phyloP scores from a whole-genome alignment of 768 basidiomycete species.

The Calocybe gangraenosa region DNA sequence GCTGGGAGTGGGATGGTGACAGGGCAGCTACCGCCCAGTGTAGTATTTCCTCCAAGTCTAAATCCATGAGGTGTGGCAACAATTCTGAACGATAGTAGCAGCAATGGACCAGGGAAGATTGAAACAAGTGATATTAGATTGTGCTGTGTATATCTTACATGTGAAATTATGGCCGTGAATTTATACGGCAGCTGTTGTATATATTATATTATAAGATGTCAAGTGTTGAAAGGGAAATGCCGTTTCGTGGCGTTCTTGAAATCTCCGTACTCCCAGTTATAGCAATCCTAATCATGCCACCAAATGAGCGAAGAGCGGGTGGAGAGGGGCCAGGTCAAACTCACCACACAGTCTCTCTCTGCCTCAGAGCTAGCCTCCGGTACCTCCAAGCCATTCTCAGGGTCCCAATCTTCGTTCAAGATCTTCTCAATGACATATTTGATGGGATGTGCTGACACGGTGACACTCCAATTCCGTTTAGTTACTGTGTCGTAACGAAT shows the following conservation, averaged over 20 bases:
- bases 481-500: constrained; percentile 85
- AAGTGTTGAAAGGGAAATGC: neutral
- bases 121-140: too few species aligned
- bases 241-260: constrained; percentile 23
- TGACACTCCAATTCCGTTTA: constrained; percentile 75
- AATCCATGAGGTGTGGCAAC: too few species aligned
- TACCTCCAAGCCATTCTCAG: constrained; percentile 31
- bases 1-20: too few species aligned
- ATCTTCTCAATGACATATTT: constrained; percentile 60
- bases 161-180: too few species aligned
- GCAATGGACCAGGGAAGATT: too few species aligned
- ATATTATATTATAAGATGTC: neutral
- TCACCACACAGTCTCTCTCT: constrained; percentile 52
- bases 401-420: constrained; percentile 32
- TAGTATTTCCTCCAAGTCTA: too few species aligned
- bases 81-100: too few species aligned
- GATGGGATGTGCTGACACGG: constrained; percentile 69
- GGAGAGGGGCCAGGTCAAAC: neutral
- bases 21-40: too few species aligned
- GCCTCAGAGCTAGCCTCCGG: constrained; percentile 49
- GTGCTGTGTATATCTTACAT: too few species aligned
- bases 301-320: neutral
- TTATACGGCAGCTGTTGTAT: neutral
- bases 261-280: constrained; percentile 63
- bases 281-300: constrained; percentile 61